phyloP scores from a whole-genome alignment of 768 basidiomycete genomes.

The Termitomyces sp. region DNA sequence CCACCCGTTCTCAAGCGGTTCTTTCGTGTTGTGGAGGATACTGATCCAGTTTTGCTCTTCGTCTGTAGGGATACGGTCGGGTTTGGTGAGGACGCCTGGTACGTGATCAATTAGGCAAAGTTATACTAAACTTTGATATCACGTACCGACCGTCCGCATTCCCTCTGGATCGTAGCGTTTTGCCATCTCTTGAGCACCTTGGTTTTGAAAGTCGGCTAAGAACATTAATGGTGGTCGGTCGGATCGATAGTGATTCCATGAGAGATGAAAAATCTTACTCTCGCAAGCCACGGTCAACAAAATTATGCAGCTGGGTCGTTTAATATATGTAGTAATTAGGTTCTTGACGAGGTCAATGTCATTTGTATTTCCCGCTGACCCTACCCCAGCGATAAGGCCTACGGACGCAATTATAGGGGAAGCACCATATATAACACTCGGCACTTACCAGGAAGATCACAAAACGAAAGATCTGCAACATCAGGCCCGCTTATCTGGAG shows the following conservation, averaged over 20 bases:
- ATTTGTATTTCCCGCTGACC: conserved; percentile 36
- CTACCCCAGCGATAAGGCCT: conserved; percentile 58
- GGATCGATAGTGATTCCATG: neutral
- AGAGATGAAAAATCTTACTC: conserved; percentile 32
- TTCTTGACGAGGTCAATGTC: conserved; percentile 60
- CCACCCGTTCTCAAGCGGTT: conserved; percentile 53
- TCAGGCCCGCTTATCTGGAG: conserved; percentile 53
- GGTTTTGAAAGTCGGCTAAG: conserved; percentile 75
- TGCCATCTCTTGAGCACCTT: conserved; percentile 64
- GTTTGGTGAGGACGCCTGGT: conserved; percentile 71
- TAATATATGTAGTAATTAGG: conserved; percentile 55
- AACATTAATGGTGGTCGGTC: neutral
- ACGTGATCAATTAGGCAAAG: neutral
- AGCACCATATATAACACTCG: neutral
- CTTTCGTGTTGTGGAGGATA: conserved; percentile 48
- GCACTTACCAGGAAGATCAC: conserved; percentile 50
- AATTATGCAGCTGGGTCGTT: conserved; percentile 54
- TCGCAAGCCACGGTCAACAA: conserved; percentile 59
- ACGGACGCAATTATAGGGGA: neutral
- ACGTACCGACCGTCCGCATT: conserved; percentile 61
- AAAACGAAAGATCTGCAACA: conserved; percentile 59
- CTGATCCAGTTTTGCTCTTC: conserved; percentile 52
- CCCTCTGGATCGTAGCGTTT: conserved; percentile 57
- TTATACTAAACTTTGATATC: too few species aligned
- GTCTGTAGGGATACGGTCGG: conserved; percentile 55